Evolutionary conservation across 2,329 filamentous ascomycete species (phyloP), one percentile per base, ranked within the genome.

Genomic region (Alternaria dauci): DNA sequence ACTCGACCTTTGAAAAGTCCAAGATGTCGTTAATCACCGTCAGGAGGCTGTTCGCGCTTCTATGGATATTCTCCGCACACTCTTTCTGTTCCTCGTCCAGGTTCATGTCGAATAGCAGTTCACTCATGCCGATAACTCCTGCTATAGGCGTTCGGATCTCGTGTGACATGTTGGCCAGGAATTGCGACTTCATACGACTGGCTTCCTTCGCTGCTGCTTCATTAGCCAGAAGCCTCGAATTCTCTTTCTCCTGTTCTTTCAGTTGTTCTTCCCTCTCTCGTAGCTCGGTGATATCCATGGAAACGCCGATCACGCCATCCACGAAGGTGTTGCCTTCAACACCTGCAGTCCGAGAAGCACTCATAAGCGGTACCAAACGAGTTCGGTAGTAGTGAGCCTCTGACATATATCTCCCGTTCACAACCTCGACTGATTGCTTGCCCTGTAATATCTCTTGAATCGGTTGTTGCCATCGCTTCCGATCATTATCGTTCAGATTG

Each of bases 11-110:
- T 4, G 92, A 95, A 75, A 96, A 94, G 77, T 96, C 93, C 2
- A 96, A 82, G 56, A 96, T 96, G 71, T 96, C 93, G 71, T 96
- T 96, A 78, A 96, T 96, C 41, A 96, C 90, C 0, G 92, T 94
- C 20, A 96, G 82, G 3, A 96, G 81, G 2, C 91, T 92, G 65
- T 94, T 93, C 0, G 90, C 91, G 6, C 91, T 94, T 52, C 90
- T 85, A 70, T 92, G 89, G 7, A 94, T 92, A 62, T 92, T 93
- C 66, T 92, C 89, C 3, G 91, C 89, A 62, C 88, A 91, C 58
- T 93, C 90, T 59, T 85, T 84, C 70, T 93, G 90, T 67, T 93
- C 91, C n/a, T 85, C 82, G 54, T 88, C 84, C 25, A 94, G 78
- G 16, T 86, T 79, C 72, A 88, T 91, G 62, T 92, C 90, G 30